These are phyloP conservation scores for Leptomonas seymouri DNA, from an alignment of 208 protist species.

Conservation along the genomic window DNA sequence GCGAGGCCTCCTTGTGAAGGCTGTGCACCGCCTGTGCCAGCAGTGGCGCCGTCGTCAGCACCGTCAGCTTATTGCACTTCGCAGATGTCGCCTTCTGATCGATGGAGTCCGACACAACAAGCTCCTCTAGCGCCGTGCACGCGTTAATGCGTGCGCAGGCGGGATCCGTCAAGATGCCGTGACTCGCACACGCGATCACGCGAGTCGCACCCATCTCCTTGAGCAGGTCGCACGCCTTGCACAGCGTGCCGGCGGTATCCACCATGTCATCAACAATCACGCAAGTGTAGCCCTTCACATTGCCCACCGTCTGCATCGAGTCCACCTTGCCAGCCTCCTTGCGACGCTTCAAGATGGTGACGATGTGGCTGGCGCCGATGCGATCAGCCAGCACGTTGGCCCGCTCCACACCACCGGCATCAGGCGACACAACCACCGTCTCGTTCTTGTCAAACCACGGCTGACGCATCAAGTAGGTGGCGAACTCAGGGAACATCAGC, in stretches of 20 bases:
- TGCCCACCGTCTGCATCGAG: conserved; percentile 95
- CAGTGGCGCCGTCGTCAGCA: conserved; percentile 87
- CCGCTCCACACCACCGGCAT: conserved; percentile 96
- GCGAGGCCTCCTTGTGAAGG: conserved; percentile 81
- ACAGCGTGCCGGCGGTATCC: conserved; percentile 96
- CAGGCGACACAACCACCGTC: conserved; percentile 95
- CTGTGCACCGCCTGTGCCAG: conserved; percentile 88
- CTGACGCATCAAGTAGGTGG: conserved; percentile 83
- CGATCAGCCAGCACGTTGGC: conserved; percentile 90
- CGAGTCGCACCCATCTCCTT: conserved; percentile 91
- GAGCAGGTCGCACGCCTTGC: conserved; percentile 89
- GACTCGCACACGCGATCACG: conserved; percentile 95
- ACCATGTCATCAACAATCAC: conserved; percentile 98
- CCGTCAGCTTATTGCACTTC: conserved; percentile 88
- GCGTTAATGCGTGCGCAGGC: conserved; percentile 91
- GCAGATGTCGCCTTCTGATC: conserved; percentile 58
- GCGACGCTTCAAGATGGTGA: conserved; percentile 92
- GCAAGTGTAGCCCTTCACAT: conserved; percentile 93
- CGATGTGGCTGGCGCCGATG: conserved; percentile 87
- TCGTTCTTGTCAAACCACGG: conserved; percentile 78
- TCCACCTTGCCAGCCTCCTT: conserved; percentile 93
- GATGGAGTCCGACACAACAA: conserved; percentile 94
- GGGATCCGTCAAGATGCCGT: conserved; percentile 94
- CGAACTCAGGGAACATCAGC: conserved; percentile 91
- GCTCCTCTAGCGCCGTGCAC: conserved; percentile 86